phyloP scores from a whole-genome alignment of 2,329 filamentous ascomycete species.

The Lachnum nothofagi region DNA sequence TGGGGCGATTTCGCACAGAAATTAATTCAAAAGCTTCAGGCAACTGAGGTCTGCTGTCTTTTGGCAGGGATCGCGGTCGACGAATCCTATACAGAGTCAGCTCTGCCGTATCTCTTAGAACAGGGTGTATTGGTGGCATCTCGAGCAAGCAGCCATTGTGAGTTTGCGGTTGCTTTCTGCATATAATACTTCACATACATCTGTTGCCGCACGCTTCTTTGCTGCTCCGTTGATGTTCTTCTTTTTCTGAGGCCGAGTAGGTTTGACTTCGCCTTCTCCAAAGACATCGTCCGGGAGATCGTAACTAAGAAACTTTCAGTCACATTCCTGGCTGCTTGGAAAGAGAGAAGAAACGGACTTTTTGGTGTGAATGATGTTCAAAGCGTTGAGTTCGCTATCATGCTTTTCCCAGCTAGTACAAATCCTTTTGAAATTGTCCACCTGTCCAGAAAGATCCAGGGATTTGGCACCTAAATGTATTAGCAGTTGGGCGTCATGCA shows the following conservation, averaged over 20 bases:
- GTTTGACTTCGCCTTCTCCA: conserved; percentile 68
- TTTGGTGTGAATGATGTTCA: conserved; percentile 69
- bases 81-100: conserved; percentile 29
- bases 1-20: conserved; percentile 26
- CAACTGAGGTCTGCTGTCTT: conserved; percentile 30
- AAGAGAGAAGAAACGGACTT: conserved; percentile 55
- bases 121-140: not conserved
- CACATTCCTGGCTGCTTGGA: conserved; percentile 4
- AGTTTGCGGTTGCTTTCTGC: conserved; percentile 10
- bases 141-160: conserved; percentile 4
- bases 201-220: conserved; percentile 30
- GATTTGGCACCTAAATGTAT: conserved; percentile 56
- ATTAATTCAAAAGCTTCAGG: conserved; percentile 28
- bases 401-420: conserved; percentile 74
- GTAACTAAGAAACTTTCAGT: conserved; percentile 52
- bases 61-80: conserved; percentile 24
- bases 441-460: conserved; percentile 74
- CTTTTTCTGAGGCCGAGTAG: conserved; percentile 36
- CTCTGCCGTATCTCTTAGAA: conserved; percentile 2
- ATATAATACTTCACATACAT: conserved; percentile 28
- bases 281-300: conserved; percentile 90
- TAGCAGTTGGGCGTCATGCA: conserved; percentile 30
- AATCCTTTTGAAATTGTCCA: conserved; percentile 78
- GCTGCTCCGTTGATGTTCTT: conserved; percentile 17
- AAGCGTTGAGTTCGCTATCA: conserved; percentile 66